Evolutionary conservation across 495 filamentous ascomycete genomes (phyloP), one percentile per base, ranked within the genome.

Genomic region (Neurospora sp.): DNA sequence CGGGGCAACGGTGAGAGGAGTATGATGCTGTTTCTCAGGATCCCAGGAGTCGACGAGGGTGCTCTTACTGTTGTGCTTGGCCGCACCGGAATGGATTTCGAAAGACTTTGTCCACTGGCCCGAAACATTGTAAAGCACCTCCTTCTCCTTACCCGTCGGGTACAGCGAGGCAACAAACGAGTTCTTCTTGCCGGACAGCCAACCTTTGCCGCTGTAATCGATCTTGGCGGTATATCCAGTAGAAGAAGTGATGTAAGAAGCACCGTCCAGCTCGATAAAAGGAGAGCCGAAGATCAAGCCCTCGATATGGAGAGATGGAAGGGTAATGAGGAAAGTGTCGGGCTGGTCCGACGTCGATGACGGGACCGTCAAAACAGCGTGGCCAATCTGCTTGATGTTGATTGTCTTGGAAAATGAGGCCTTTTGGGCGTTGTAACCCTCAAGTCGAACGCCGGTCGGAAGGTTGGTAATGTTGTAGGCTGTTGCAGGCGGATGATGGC

Each of bases 371-470:
- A 94, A 88, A 22, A 96, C 82, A n/a, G 95, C 94, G 77, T 98
- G 95, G 71, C 96, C 96, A 81, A 98, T 91, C 85, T 98, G 95
- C 83, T 96, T 96, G 79, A 99, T 91, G 75, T 95, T 90, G 81
- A 99, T 98, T 12, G 95, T 96, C 69, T 91, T 90, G 39, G 91
- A 92, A 80, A 98, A 97, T 31, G 91, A 94, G 8, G 94, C 96
- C 80, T 97, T 98, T 78, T 98, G 96, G n/a, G 92, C 96, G 76
- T 98, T 97, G 83, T 98, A 97, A 72, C 96, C 96, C 86, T 97
- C 89, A 4, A 99, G 86, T 82, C 92, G 90, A 39, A 99, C 88
- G 41, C 93, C 92, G 73, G 94, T 88, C 73, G 94, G 88, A 27
- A 90, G 82, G 81, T 99, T 98, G 80, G 87, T 91, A 76, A 98